These are phyloP conservation scores for Fraxinus cuspidata DNA, from an alignment of 257 asterid species.

Conservation along the genomic window DNA sequence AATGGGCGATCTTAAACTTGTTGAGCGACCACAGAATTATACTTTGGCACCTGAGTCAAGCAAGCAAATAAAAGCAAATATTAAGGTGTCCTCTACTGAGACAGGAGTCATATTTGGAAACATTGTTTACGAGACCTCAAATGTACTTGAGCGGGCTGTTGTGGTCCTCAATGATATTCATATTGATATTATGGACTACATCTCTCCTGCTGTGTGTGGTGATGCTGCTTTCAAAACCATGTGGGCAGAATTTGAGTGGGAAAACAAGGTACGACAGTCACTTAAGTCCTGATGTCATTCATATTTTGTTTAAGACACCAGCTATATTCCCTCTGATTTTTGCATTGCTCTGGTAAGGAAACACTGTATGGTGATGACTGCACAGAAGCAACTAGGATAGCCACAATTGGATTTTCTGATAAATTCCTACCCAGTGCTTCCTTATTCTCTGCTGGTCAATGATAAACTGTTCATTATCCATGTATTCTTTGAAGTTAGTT, in stretches of 20 bases:
- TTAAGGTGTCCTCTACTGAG: constrained; percentile 96
- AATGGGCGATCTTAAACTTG: constrained; percentile 97
- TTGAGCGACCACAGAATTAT: constrained; percentile 93
- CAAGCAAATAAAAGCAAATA: constrained; percentile 93
- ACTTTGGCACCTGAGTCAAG: constrained; percentile 86
- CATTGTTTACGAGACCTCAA: constrained; percentile 90
- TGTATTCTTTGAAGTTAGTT: neutral
- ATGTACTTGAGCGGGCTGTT: constrained; percentile 83
- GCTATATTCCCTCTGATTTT: constrained; percentile 13
- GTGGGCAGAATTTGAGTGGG: constrained; percentile 99
- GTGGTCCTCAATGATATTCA: constrained; percentile 94
- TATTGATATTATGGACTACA: constrained; percentile 96
- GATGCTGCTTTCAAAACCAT: constrained; percentile 91
- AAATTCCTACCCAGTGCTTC: neutral
- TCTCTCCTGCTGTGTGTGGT: constrained; percentile 90
- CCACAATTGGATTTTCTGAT: neutral
- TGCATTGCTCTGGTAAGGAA: constrained; percentile 18
- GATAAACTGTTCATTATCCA: neutral
- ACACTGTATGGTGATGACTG: neutral
- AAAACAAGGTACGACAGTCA: constrained; percentile 70
- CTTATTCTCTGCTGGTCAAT: neutral
- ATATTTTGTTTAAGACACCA: constrained; percentile 10
- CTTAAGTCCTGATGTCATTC: constrained; percentile 11
- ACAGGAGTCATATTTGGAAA: constrained; percentile 97
- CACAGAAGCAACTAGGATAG: neutral